These are phyloP conservation scores for Astrephomene gubernaculifera DNA, from an alignment of 139 green algal genomes.

Conservation along the genomic window DNA sequence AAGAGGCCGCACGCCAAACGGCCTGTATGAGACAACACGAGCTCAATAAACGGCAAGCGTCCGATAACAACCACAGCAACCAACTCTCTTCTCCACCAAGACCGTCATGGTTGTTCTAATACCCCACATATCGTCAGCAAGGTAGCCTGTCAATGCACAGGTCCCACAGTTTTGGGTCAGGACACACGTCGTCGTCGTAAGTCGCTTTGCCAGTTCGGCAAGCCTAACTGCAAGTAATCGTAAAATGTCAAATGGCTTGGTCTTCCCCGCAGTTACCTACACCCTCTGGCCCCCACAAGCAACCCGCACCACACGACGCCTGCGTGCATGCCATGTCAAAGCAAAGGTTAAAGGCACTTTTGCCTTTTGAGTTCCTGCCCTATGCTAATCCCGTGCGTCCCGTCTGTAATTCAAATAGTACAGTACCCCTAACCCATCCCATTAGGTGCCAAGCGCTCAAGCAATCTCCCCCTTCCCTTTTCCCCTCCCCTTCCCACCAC, in stretches of 20 bases:
- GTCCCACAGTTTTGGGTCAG: neutral
- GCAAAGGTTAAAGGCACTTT: neutral
- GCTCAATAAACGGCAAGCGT: no score
- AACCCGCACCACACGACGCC: neutral
- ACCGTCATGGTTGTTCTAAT: no score
- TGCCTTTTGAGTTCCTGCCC: neutral
- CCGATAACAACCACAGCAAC: no score
- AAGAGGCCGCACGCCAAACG: no score
- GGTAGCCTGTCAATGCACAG: neutral
- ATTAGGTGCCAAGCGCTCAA: no score
- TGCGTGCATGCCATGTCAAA: neutral
- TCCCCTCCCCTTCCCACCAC: neutral
- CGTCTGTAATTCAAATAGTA: neutral
- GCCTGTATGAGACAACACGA: no score
- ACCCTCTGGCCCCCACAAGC: neutral
- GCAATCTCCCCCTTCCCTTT: neutral
- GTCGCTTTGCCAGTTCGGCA: neutral
- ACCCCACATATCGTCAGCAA: neutral
- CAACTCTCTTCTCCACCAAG: no score
- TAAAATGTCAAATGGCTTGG: neutral
- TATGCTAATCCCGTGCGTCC: neutral
- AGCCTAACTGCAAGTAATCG: neutral
- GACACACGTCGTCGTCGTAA: neutral
- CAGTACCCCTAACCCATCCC: no score
- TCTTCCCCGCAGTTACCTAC: neutral